Evolutionary conservation across 306 rosid species (phyloP).

Genomic region (Fragaria nilgerrensis): DNA sequence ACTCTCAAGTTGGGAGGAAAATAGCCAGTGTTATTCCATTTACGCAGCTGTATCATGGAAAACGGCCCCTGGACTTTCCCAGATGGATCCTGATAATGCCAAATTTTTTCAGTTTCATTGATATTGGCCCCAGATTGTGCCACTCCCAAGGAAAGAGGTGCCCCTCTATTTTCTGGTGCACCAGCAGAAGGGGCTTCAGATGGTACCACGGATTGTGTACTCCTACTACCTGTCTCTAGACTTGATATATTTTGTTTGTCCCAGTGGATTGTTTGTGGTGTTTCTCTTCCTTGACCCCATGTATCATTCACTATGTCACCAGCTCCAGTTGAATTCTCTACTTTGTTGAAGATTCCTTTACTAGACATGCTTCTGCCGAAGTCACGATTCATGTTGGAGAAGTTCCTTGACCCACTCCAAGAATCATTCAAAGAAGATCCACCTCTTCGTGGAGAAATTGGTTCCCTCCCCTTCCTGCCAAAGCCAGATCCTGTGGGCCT

Average conservation of each 20-base stretch:
- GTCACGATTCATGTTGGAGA: slow-evolving; percentile 56
- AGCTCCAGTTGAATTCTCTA: slow-evolving; percentile 51
- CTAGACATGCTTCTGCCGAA: slow-evolving; percentile 58
- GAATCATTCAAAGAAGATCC: slow-evolving; percentile 60
- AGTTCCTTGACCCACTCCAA: slow-evolving; percentile 73
- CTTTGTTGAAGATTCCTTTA: slow-evolving; percentile 65
- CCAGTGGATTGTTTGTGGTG: slow-evolving; percentile 58
- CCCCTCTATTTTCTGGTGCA: slow-evolving; percentile 41
- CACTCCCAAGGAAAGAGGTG: slow-evolving; percentile 38
- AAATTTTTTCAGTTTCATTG: slow-evolving; percentile 79
- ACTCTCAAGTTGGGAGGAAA: slow-evolving; percentile 82
- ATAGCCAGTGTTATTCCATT: slow-evolving; percentile 92
- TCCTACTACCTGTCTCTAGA: slow-evolving; percentile 53
- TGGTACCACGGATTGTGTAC: slow-evolving; percentile 31
- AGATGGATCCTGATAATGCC: slow-evolving; percentile 95
- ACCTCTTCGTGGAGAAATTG: slow-evolving; percentile 70
- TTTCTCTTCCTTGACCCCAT: slow-evolving; percentile 68
- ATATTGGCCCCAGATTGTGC: slow-evolving; percentile 44
- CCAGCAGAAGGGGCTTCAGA: slow-evolving; percentile 40
- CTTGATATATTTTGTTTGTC: slow-evolving; percentile 54
- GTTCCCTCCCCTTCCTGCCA: slow-evolving; percentile 76
- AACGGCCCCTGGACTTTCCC: slow-evolving; percentile 98
- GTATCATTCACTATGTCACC: slow-evolving; percentile 57
- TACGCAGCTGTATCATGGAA: slow-evolving; percentile 84
- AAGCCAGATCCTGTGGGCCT: slow-evolving; percentile 73